Evolutionary conservation across 75 land plant species (phyloP).

Genomic region (Adiantum capillusveneris): DNA sequence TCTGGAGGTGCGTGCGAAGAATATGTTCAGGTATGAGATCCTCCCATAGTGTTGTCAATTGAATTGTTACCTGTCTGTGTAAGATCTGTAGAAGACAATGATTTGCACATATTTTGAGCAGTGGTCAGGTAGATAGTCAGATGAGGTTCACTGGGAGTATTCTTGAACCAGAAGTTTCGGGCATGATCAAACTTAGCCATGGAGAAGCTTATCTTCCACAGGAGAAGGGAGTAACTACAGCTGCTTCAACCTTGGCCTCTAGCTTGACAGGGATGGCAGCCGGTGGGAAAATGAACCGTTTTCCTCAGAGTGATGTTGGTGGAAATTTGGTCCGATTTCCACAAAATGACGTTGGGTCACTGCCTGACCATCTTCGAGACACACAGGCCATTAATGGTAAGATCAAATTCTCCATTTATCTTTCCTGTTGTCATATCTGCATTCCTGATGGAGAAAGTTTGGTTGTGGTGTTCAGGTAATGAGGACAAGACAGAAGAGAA

Average conservation of each 20-base stretch:
- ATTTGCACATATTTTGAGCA: slow-evolving; percentile 14
- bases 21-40: slow-evolving; percentile 57
- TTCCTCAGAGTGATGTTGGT: slow-evolving; percentile 44
- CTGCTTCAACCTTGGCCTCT: slow-evolving; percentile 43
- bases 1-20: slow-evolving; percentile 93
- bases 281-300: slow-evolving; percentile 49
- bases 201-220: slow-evolving; percentile 98
- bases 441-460: too few species aligned
- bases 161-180: slow-evolving; percentile 88
- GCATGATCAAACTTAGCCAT: slow-evolving; percentile 79
- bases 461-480: slow-evolving; percentile 28
- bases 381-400: slow-evolving; percentile 18
- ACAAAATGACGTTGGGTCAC: slow-evolving; percentile 37
- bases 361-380: slow-evolving; percentile 24
- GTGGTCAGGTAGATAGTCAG: slow-evolving; percentile 96
- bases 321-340: slow-evolving; percentile 50
- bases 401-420: background rate
- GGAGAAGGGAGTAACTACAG: slow-evolving; percentile 79
- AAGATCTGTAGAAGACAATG: background rate
- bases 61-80: background rate
- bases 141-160: slow-evolving; percentile 79
- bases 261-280: slow-evolving; percentile 40
- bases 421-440: slow-evolving; percentile 1
- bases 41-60: background rate
- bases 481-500: slow-evolving; percentile 31